Percentiles rank a stretch among this genome's conserved stretches.
phyloP scores from a whole-genome alignment of 352 stramenopile species.

The Pythium guiyangense region DNA sequence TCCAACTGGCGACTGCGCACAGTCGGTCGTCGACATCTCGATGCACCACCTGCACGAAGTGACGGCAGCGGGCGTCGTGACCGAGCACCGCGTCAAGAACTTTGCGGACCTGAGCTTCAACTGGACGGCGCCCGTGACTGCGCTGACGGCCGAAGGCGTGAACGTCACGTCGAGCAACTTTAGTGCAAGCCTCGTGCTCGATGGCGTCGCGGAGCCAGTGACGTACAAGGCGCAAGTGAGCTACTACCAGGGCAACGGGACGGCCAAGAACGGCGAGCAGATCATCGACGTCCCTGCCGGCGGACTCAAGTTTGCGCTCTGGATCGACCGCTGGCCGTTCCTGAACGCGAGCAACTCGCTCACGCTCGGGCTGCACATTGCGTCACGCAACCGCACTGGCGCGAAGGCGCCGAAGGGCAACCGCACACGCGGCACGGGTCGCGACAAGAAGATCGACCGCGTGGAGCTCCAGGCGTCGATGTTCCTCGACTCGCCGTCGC shows the following conservation, averaged over 20 bases:
- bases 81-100: background rate
- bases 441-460: constrained; percentile 14
- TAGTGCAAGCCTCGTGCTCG: background rate
- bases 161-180: constrained; percentile 4
- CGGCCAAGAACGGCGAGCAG: constrained; percentile 28
- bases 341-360: constrained; percentile 10
- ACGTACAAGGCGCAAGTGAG: background rate
- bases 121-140: background rate
- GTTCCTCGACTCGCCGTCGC: constrained; percentile 18
- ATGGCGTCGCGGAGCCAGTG: background rate
- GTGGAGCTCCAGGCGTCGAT: constrained; percentile 5
- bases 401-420: background rate
- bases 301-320: constrained; percentile 38
- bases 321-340: constrained; percentile 30
- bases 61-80: background rate
- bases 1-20: background rate
- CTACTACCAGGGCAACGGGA: constrained; percentile 10
- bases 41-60: background rate
- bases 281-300: constrained; percentile 26
- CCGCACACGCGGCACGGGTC: background rate
- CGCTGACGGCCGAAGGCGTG: constrained; percentile 1
- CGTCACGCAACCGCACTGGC: constrained; percentile 1
- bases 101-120: background rate
- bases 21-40: background rate
- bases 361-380: background rate